Base-by-base conservation (phyloP, 768 basidiomycete species). In the Mycena galericulata region DNA sequence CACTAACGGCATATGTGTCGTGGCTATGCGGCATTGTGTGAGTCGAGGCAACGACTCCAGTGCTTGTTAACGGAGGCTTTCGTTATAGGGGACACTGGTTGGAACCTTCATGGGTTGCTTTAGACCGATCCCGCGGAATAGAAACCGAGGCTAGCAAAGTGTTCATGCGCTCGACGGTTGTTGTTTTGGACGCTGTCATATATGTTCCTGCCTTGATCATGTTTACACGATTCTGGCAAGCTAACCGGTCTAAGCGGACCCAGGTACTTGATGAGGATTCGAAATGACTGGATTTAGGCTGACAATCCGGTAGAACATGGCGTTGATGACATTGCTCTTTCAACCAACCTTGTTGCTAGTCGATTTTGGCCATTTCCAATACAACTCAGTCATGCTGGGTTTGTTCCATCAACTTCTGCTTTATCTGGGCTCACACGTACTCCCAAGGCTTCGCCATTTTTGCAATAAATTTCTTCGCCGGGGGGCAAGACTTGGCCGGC, bases 331-430 rank as follows among this genome's bases (percentile, higher is more conserved):
- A 4, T 80, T 97, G 14, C 80, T 97, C 18, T 84, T 96, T 17
- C 94, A 96, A 74, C 97, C 97, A 3, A 89, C 92, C 0, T 80
- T 98, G 34, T 80, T 96, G 11, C 81, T 98, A 22, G 86, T 97
- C 59, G 97, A 98, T 79, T 93, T 91, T 76, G 96, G 97, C 0
- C 96, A 98, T 76, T 97, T 97, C 74, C 96, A 99, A 79, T 98
- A 96, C 77, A 98, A 98, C 76, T 92, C 93, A 2, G 88, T 97
- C 70, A 96, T 97, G 94, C 89, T 98, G 53, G 97, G 93, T 88
- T 74, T 72, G 82, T 81, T 70, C 24, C 69, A 75, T 0, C 58
- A 66, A 24, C 29, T 43, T 58, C 15, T 18, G 14, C 32, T 2
- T 43, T 41, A 12, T 61, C 50, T 62, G 26, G 53, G 55, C 72